Base-by-base conservation (phyloP, 495 filamentous ascomycete genomes). In the Podospora appendiculata region DNA sequence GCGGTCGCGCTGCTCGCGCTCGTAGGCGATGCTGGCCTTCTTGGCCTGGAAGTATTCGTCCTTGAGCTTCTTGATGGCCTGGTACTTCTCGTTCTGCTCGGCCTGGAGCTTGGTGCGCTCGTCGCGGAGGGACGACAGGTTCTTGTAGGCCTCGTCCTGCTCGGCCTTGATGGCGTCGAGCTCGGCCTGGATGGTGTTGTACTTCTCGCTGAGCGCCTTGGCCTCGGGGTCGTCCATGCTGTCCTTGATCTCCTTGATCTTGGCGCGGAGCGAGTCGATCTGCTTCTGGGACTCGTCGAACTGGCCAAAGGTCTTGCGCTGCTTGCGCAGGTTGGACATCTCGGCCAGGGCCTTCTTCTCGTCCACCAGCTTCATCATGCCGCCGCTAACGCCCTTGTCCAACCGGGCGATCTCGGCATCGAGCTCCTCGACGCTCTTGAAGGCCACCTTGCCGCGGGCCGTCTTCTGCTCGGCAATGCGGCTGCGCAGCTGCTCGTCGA, bases 321-420 rank as follows among this genome's bases (percentile, higher is more conserved):
- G 83, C 77, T 90, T 95, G 64, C 87, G 83, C 55, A 96, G 73
- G 66, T 70, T 87, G 44, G 85, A 85, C 50, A 94, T 82, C 57
- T 96, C 89, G 16, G 78, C 68, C 1, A 97, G 75, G 6, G 90
- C 87, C 78, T 95, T 96, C 79, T 88, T 92, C 81, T 97, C 94
- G 54, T 97, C 93, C 4, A 96, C 94, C 50, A 99, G 68, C 61
- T 89, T 93, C 84, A 97, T 87, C 56, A 78, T 86, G 43, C 91
- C 89, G 45, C 81, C 78, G 66, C 93, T 87, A 52, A 96, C 90
- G 51, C 88, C 79, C 69, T 83, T 83, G 50, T 96, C 89, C 44
- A 96, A 82, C 13, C 74, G 75, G 33, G 81, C 74, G 57, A 99
- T 91, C 66, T 89, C 81, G 17, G 74, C 75, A 66, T 97, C 90